Evolutionary conservation across 1,284 basidiomycete species (phyloP).

Genomic region (Papiliotrema laurentii): DNA sequence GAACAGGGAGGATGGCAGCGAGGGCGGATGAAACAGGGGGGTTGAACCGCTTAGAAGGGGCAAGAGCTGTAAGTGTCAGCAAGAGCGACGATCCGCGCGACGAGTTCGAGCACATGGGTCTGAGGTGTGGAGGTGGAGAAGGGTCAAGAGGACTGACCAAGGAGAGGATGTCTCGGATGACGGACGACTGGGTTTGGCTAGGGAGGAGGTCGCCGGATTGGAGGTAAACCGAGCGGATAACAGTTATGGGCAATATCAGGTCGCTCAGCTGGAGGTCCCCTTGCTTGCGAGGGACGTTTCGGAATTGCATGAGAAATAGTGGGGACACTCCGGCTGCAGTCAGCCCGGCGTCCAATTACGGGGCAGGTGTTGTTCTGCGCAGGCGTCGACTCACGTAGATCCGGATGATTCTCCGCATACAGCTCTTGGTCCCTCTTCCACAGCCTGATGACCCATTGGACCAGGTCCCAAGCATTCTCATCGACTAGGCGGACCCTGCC

Average conservation of each 20-base stretch:
- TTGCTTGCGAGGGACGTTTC: conserved; percentile 16
- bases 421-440: conserved; percentile 26
- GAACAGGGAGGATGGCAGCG: too few species aligned
- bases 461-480: conserved; percentile 26
- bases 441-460: conserved; percentile 26
- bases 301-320: conserved; percentile 23
- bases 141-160: too few species aligned
- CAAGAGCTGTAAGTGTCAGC: too few species aligned
- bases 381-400: conserved; percentile 3
- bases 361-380: not conserved
- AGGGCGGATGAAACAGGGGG: too few species aligned
- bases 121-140: too few species aligned
- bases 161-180: too few species aligned
- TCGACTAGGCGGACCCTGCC: conserved; percentile 5
- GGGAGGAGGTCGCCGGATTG: too few species aligned
- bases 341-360: not conserved
- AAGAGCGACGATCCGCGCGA: too few species aligned
- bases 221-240: conserved; percentile 15
- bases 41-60: too few species aligned
- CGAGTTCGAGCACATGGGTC: too few species aligned
- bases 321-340: conserved; percentile 11
- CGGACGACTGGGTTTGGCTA: too few species aligned
- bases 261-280: conserved; percentile 18
- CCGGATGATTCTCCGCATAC: not conserved
- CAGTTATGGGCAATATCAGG: conserved; percentile 10